These are phyloP conservation scores for Cordyceps javanica DNA, from an alignment of 2,329 filamentous ascomycete species.

Conservation along the genomic window DNA sequence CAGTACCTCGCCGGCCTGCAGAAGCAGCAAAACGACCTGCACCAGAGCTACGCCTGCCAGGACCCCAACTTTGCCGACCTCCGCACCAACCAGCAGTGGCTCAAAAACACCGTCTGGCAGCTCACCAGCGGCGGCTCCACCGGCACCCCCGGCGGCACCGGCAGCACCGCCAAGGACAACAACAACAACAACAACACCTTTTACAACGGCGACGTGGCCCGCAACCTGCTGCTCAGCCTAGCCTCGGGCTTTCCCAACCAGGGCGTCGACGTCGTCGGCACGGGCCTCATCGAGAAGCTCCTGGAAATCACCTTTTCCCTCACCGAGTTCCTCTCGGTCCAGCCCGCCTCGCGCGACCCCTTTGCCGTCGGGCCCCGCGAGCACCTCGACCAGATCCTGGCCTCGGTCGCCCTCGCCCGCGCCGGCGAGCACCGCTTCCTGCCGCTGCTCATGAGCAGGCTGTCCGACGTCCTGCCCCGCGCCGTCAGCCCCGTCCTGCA, in stretches of 20 bases:
- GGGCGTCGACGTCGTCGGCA: constrained; percentile 67
- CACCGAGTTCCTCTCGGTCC: constrained; percentile 64
- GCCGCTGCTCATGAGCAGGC: constrained; percentile 69
- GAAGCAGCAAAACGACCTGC: constrained; percentile 53
- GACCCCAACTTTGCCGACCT: constrained; percentile 51
- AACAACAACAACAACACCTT: constrained; percentile 45
- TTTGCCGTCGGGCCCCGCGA: constrained; percentile 66
- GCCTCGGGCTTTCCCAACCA: constrained; percentile 65
- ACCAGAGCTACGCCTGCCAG: constrained; percentile 45
- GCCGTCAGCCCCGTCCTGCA: constrained; percentile 55
- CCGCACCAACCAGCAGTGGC: constrained; percentile 56
- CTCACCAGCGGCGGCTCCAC: constrained; percentile 50
- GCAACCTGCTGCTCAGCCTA: constrained; percentile 58
- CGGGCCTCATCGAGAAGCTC: constrained; percentile 74
- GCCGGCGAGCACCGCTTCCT: constrained; percentile 71
- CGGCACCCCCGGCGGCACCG: no score
- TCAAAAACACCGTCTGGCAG: constrained; percentile 60
- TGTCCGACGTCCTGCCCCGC: constrained; percentile 63
- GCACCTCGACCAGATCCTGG: constrained; percentile 63
- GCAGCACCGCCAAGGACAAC: no score
- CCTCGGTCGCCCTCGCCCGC: constrained; percentile 63
- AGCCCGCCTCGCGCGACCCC: constrained; percentile 52
- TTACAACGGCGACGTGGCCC: constrained; percentile 56
- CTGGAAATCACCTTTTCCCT: constrained; percentile 70
- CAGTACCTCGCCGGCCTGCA: constrained; percentile 53